Conservation (phyloP, 148 eudicot genomes). For the Heliamphora exappendiculata region DNA sequence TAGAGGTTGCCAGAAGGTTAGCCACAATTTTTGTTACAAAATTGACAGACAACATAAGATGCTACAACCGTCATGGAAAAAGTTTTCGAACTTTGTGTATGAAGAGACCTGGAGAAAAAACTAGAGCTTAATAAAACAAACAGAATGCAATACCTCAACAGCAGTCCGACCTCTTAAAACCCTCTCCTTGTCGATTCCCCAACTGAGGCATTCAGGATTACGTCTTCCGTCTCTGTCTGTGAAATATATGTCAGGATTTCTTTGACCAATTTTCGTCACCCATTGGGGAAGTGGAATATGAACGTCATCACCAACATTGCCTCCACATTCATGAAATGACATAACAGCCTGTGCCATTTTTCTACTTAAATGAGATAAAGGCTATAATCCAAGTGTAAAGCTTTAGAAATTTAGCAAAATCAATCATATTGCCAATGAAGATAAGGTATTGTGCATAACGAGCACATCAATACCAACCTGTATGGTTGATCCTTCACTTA, state of each 20-base stretch:
- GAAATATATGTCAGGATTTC: slow-evolving; percentile 82
- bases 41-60: neutral
- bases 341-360: slow-evolving; percentile 54
- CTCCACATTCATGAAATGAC: slow-evolving; percentile 97
- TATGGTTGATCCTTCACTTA: neutral
- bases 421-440: neutral
- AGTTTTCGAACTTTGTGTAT: neutral
- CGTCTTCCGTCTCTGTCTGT: slow-evolving; percentile 59
- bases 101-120: neutral
- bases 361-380: neutral
- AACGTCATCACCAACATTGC: slow-evolving; percentile 78
- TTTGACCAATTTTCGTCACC: slow-evolving; percentile 65
- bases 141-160: slow-evolving; percentile 54
- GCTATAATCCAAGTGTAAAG: neutral
- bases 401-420: neutral
- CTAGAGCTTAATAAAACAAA: neutral
- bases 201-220: slow-evolving; percentile 68
- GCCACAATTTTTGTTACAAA: neutral
- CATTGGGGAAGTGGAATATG: slow-evolving; percentile 83
- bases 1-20: neutral
- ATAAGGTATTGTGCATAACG: neutral
- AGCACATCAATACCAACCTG: neutral
- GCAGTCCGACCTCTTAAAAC: slow-evolving; percentile 80
- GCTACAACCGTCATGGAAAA: neutral
- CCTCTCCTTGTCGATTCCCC: slow-evolving; percentile 91